These are phyloP conservation scores for Entomortierella chlamydospora DNA, from an alignment of 192 early-diverging fungal genomes.

Conservation along the genomic window DNA sequence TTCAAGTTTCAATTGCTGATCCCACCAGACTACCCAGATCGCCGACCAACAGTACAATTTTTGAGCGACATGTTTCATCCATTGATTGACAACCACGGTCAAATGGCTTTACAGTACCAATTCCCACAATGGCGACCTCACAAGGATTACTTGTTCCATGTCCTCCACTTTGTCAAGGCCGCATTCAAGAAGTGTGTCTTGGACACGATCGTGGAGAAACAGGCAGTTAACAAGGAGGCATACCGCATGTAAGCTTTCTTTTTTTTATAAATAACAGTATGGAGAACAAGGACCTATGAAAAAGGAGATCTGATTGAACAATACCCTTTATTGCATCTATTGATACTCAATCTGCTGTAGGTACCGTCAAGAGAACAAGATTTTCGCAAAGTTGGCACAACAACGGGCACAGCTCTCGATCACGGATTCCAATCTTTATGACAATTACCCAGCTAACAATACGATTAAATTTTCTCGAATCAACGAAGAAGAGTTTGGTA, in stretches of 20 bases:
- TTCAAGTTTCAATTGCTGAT: slow-evolving; percentile 90
- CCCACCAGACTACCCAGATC: slow-evolving; percentile 82
- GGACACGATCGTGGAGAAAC: slow-evolving; percentile 65
- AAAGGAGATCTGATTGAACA: neutral
- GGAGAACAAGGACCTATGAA: neutral
- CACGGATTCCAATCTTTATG: slow-evolving; percentile 70
- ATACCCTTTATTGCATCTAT: neutral
- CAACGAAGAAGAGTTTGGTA: slow-evolving; percentile 67
- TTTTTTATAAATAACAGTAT: neutral
- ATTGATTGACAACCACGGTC: slow-evolving; percentile 76
- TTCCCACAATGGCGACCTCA: slow-evolving; percentile 87
- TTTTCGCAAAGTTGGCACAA: slow-evolving; percentile 75
- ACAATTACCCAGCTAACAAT: slow-evolving; percentile 65
- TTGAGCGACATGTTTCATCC: slow-evolving; percentile 87
- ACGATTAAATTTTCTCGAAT: slow-evolving; percentile 69
- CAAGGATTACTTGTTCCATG: slow-evolving; percentile 85
- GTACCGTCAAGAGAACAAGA: slow-evolving; percentile 66
- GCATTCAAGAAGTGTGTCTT: slow-evolving; percentile 85
- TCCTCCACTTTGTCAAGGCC: slow-evolving; percentile 90
- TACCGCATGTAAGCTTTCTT: slow-evolving; percentile 63
- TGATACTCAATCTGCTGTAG: slow-evolving; percentile 38
- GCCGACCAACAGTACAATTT: slow-evolving; percentile 77
- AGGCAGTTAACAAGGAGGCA: slow-evolving; percentile 74
- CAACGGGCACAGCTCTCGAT: slow-evolving; percentile 82
- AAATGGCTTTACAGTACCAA: slow-evolving; percentile 78